Percentiles rank a stretch among this genome's conserved stretches.
These are phyloP conservation scores for Saturnispora diversa DNA, from an alignment of 805 yeast genomes.

Conservation along the genomic window DNA sequence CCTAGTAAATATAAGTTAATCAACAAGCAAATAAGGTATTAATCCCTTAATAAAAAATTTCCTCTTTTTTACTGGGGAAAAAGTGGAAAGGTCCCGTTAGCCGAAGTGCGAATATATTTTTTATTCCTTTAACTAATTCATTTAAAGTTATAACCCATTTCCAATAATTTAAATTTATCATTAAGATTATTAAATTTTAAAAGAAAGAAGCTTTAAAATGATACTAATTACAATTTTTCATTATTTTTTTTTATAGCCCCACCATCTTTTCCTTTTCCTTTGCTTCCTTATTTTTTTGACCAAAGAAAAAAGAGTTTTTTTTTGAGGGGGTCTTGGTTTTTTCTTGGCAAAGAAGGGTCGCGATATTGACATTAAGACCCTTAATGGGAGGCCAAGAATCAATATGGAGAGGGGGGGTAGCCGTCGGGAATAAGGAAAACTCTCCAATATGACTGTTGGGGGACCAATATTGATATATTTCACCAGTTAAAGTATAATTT, in stretches of 20 bases:
- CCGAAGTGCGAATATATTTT: conserved; percentile 5
- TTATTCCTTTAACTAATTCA: too few relatives aligned
- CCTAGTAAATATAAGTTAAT: too few relatives aligned
- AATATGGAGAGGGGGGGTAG: background rate
- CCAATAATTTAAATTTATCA: too few relatives aligned
- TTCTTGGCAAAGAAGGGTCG: conserved; percentile 9
- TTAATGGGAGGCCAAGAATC: background rate
- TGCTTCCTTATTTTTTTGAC: background rate
- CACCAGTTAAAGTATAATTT: too few relatives aligned
- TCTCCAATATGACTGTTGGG: too few relatives aligned
- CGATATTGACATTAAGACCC: conserved; percentile 7
- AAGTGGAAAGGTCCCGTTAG: background rate
- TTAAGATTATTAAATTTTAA: too few relatives aligned
- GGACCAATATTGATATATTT: too few relatives aligned
- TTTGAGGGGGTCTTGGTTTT: background rate
- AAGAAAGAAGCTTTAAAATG: background rate
- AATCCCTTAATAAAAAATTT: too few relatives aligned
- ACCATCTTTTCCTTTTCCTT: background rate
- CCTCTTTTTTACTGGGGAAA: background rate
- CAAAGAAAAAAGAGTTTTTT: background rate
- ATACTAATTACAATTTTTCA: background rate
- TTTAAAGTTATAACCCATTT: too few relatives aligned
- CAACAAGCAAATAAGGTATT: too few relatives aligned
- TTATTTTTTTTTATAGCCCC: too few relatives aligned
- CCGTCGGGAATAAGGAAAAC: background rate